A percentile compares a stretch with the other conserved stretches of the same genome.
phyloP scores from a whole-genome alignment of 495 filamentous ascomycete species.

The Penicillium salamii region DNA sequence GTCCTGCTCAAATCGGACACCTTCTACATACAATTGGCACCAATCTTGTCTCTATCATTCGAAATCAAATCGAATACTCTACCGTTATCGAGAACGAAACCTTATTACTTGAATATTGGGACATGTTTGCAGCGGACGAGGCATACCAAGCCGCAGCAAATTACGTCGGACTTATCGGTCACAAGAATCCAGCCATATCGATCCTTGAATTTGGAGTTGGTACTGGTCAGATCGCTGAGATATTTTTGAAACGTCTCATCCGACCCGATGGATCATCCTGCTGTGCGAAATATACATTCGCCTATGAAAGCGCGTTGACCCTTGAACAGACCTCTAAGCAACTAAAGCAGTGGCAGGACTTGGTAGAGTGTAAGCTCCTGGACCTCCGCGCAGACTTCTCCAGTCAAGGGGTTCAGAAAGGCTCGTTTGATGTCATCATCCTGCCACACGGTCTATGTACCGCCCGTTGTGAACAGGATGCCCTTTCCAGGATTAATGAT shows the following conservation, averaged over 20 bases:
- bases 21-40: constrained; percentile 6
- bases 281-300: constrained; percentile 13
- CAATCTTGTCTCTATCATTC: constrained; percentile 7
- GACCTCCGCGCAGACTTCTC: constrained; percentile 33
- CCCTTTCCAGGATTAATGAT: constrained; percentile 34
- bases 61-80: constrained; percentile 17
- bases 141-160: constrained; percentile 10
- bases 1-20: neutral
- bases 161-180: constrained; percentile 20
- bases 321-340: constrained; percentile 27
- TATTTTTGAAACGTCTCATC: constrained; percentile 10
- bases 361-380: constrained; percentile 33
- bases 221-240: constrained; percentile 25
- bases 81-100: neutral
- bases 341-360: constrained; percentile 24
- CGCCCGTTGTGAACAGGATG: constrained; percentile 28
- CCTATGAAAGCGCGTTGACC: constrained; percentile 1
- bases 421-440: constrained; percentile 43
- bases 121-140: neutral
- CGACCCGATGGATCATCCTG: neutral
- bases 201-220: constrained; percentile 36
- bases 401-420: constrained; percentile 29
- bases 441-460: constrained; percentile 44
- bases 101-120: constrained; percentile 5
- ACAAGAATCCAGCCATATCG: constrained; percentile 29